Evolutionary conservation across 306 rosid species (phyloP).

Genomic region (Pyrus bretschneideri): DNA sequence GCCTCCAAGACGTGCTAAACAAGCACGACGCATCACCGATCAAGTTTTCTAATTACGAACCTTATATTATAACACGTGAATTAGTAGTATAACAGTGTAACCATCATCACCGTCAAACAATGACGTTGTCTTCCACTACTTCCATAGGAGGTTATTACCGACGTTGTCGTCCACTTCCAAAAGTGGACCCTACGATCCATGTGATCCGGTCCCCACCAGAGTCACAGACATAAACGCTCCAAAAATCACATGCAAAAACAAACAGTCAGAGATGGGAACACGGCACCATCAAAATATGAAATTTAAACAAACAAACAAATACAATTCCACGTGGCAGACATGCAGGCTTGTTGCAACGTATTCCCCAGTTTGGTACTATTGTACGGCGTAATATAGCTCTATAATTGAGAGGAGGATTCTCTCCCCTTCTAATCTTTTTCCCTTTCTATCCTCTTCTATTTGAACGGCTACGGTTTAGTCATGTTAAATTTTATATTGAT

Average conservation of each 20-base stretch:
- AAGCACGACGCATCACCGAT: too few species aligned
- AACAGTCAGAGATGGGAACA: neutral
- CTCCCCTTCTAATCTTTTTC: too few species aligned
- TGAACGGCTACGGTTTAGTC: too few species aligned
- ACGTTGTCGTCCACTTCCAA: conserved; percentile 1
- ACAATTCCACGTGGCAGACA: conserved; percentile 18
- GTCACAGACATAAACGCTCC: neutral
- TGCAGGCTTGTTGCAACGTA: neutral
- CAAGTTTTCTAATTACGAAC: too few species aligned
- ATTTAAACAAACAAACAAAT: neutral
- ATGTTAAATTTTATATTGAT: too few species aligned
- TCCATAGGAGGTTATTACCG: neutral
- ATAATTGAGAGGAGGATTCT: too few species aligned
- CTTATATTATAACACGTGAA: too few species aligned
- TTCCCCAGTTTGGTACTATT: neutral
- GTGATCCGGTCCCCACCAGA: neutral
- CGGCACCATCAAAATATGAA: neutral
- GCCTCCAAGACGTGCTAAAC: too few species aligned
- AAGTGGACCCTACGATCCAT: neutral
- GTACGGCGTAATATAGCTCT: neutral
- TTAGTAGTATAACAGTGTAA: accelerated
- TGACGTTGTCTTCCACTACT: neutral
- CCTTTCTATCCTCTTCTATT: too few species aligned
- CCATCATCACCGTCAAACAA: too few species aligned
- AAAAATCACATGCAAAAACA: neutral